phyloP scores from a whole-genome alignment of 2,329 filamentous ascomycete species.

The Fusarium sp. region DNA sequence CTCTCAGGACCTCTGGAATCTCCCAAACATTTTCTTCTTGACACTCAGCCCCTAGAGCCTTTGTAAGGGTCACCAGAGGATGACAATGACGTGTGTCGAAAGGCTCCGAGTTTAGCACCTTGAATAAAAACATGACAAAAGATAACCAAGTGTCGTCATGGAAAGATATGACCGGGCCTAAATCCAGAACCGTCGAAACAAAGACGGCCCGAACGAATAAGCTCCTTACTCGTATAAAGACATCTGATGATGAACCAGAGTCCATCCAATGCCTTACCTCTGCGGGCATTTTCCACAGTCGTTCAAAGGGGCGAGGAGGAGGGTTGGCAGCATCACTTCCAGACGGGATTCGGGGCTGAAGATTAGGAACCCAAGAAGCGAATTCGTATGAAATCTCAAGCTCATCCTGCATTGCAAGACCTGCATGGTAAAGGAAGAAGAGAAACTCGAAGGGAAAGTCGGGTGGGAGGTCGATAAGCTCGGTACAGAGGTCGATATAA shows the following conservation, averaged over 20 bases:
- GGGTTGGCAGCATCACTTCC: not conserved
- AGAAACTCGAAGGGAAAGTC: not conserved
- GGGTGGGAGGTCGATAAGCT: not conserved
- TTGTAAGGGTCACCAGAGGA: not conserved
- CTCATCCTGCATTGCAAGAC: fast-evolving
- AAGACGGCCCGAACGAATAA: not conserved
- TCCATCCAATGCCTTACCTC: not conserved
- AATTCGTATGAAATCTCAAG: not conserved
- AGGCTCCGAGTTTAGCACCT: fast-evolving
- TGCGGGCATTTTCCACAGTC: not conserved
- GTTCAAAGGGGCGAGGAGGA: not conserved
- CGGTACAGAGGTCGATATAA: not conserved
- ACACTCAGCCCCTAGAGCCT: not conserved
- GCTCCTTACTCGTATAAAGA: not conserved
- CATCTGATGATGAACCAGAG: not conserved
- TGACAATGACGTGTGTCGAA: not conserved
- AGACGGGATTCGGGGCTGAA: not conserved
- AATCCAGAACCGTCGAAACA: not conserved
- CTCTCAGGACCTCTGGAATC: not conserved
- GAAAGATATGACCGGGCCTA: not conserved
- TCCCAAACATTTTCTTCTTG: not conserved
- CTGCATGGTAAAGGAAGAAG: not conserved
- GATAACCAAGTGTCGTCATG: not conserved
- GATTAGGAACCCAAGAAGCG: constrained; percentile 8
- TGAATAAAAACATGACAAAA: not conserved